These are phyloP conservation scores for Solanum gracilifrons DNA, from an alignment of 257 asterid genomes.

Conservation along the genomic window DNA sequence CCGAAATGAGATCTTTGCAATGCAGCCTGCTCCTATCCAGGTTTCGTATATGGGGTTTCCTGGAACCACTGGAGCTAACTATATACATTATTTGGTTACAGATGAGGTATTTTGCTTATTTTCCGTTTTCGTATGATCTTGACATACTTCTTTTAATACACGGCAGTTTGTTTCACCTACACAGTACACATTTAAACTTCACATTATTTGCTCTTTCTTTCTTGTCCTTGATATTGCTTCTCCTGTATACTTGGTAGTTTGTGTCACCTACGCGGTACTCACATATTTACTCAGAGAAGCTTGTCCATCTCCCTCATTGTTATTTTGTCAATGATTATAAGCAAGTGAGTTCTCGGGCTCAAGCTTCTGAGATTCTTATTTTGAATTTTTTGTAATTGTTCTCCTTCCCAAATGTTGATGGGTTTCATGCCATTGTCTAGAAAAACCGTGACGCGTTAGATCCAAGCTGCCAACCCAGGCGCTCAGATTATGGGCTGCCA, in stretches of 20 bases:
- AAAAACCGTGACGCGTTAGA: slow-evolving; percentile 90
- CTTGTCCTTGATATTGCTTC: slow-evolving; percentile 50
- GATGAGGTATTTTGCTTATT: slow-evolving; percentile 59
- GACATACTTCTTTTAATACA: not conserved
- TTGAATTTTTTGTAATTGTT: not conserved
- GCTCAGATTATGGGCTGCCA: slow-evolving; percentile 91
- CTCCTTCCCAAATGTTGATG: not conserved
- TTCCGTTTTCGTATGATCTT: not conserved
- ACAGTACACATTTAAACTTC: slow-evolving; percentile 53
- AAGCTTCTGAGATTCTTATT: slow-evolving; percentile 23
- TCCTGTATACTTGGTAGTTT: slow-evolving; percentile 73
- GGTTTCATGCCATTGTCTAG: slow-evolving; percentile 27
- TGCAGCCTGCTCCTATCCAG: slow-evolving; percentile 99
- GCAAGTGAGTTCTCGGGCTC: slow-evolving; percentile 74
- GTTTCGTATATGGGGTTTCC: slow-evolving; percentile 99
- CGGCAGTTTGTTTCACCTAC: slow-evolving; percentile 76
- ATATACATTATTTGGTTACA: slow-evolving; percentile 86
- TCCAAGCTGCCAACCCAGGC: slow-evolving; percentile 63
- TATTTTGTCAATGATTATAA: slow-evolving; percentile 95
- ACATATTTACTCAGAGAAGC: slow-evolving; percentile 87
- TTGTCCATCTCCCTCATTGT: slow-evolving; percentile 96
- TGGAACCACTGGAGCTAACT: slow-evolving; percentile 95
- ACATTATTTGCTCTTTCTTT: slow-evolving; percentile 77
- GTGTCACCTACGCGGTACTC: slow-evolving; percentile 79
- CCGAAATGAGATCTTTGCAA: slow-evolving; percentile 94